Base-by-base conservation (phyloP, 768 basidiomycete genomes). In the Kwoniella sp. region DNA sequence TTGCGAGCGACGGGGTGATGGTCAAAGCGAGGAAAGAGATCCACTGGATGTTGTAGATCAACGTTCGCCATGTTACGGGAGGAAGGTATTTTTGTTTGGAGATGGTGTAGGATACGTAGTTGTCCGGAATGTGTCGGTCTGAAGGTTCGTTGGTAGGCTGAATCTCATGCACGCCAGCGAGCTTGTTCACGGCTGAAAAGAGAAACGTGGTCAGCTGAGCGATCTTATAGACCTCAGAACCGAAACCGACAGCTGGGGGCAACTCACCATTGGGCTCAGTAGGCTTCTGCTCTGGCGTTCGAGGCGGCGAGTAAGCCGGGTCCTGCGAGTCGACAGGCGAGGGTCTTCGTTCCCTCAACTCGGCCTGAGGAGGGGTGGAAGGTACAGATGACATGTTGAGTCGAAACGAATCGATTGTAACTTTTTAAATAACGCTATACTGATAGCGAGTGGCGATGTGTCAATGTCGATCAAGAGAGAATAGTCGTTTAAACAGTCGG, bases 101-200 rank as follows among this genome's bases (percentile, higher is more conserved):
- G 73, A 91, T 83, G 3, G 87, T 90, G 79, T 88, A 84, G 24
- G 86, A 82, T 77, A 91, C 90, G 72, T 91, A 91, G 83, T 91
- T 90, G 80, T 90, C 89, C 17, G 89, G 88, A 63, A 90, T 86
- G 68, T 79, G 54, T 29, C 60, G 26, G 69, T 81, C 81, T 25
- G 77, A 72, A 17, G 80, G 73, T 26, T 58, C 62, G 64, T 75
- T 67, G 30, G 75, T 78, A 22, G 78, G 72, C 61, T 65, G 44
- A 55, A 78, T 77, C 30, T 72, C 67, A 15, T 55, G 40, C 37
- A 77, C 67, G 52, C 70, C 65, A 53, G 68, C 58, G 21, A 68
- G 63, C 53, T 64, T 67, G 58, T 71, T 64, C 57, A 67, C 30
- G 54, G 64, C 70, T 72, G 37, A 12, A 26, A 27, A 6, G 24